Percentiles rank a stretch among this genome's conserved stretches.
These are phyloP conservation scores for Sporothrix luriei DNA, from an alignment of 2,329 filamentous ascomycete species.

Conservation along the genomic window DNA sequence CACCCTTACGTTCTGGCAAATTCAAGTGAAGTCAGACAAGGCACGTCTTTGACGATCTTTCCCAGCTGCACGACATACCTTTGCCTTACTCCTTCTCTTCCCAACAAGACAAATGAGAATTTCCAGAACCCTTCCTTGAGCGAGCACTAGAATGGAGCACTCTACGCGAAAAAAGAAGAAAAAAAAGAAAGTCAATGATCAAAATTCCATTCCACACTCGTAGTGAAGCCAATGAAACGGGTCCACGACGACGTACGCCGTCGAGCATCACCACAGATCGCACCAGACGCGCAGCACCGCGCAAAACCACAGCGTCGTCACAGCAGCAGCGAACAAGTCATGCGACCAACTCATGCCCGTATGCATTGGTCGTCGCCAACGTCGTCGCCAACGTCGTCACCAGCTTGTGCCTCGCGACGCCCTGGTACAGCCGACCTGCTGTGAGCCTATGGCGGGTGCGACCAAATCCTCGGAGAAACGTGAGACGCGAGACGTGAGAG, in stretches of 20 bases:
- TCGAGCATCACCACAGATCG: too few relatives aligned
- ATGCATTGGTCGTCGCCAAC: not conserved
- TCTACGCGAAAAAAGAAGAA: constrained; percentile 17
- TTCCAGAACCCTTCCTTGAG: not conserved
- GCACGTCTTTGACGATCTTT: not conserved
- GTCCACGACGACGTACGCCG: too few relatives aligned
- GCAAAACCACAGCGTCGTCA: not conserved
- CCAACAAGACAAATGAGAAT: not conserved
- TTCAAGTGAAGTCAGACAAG: not conserved
- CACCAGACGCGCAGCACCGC: not conserved
- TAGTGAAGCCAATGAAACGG: not conserved
- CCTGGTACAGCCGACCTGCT: not conserved
- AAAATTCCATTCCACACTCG: not conserved
- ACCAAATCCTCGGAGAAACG: not conserved
- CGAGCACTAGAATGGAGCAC: not conserved
- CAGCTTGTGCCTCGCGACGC: not conserved
- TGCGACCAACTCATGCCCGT: not conserved
- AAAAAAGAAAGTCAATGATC: too few relatives aligned
- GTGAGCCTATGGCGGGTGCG: not conserved
- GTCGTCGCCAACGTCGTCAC: not conserved
- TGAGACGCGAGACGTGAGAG: not conserved
- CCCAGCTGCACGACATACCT: not conserved
- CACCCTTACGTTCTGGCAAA: not conserved
- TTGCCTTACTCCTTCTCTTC: too few relatives aligned
- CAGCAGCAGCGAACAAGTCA: too few relatives aligned